These are phyloP conservation scores for Harrya chromipes DNA, from an alignment of 768 basidiomycete species.

Conservation along the genomic window DNA sequence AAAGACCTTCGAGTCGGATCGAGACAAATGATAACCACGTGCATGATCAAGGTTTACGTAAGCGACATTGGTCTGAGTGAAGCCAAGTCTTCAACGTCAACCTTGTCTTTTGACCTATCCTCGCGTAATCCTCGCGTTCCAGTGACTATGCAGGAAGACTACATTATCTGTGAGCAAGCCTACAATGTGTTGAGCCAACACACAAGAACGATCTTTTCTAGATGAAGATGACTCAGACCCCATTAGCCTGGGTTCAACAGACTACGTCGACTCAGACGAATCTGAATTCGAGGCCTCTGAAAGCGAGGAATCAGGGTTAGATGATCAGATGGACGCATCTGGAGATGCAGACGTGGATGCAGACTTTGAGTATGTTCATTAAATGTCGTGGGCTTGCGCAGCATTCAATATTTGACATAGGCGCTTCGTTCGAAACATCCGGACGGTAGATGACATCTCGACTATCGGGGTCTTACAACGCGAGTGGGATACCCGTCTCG, in stretches of 20 bases:
- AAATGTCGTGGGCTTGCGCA: too few species aligned
- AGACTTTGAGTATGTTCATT: constrained; percentile 19
- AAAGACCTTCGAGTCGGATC: too few species aligned
- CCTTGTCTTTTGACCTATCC: too few species aligned
- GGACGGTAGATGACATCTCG: constrained; percentile 46
- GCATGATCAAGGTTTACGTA: too few species aligned
- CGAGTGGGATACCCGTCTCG: constrained; percentile 73
- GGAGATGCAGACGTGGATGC: constrained; percentile 16
- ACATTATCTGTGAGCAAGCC: too few species aligned
- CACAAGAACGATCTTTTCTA: too few species aligned
- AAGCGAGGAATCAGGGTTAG: constrained; percentile 5
- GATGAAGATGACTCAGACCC: not conserved
- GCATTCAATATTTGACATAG: constrained; percentile 32
- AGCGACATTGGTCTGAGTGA: too few species aligned
- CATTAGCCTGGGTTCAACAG: constrained; percentile 7
- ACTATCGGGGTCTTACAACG: constrained; percentile 48
- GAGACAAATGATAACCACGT: too few species aligned
- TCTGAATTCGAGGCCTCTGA: constrained; percentile 11
- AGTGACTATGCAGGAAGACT: too few species aligned
- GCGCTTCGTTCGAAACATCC: constrained; percentile 66
- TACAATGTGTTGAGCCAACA: too few species aligned
- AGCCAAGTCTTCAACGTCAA: too few species aligned
- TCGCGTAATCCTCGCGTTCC: too few species aligned
- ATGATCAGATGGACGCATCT: not conserved
- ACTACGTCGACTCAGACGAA: constrained; percentile 1